These are phyloP conservation scores for Exobasidium cylindrosporum DNA, from an alignment of 1,284 basidiomycete genomes.

Conservation along the genomic window DNA sequence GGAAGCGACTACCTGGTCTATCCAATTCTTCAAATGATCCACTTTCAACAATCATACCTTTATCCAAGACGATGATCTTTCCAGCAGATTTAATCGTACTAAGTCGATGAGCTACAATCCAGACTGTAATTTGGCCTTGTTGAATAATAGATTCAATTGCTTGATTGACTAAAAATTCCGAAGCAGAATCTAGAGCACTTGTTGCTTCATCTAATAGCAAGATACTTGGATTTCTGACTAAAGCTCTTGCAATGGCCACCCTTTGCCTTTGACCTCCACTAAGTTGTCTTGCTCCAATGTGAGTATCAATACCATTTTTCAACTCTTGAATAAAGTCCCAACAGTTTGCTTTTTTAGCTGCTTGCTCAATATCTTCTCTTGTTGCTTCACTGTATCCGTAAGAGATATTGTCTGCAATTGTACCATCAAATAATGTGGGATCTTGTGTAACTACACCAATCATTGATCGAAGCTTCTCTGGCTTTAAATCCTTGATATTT, in stretches of 20 bases:
- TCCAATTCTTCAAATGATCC: conserved; percentile 58
- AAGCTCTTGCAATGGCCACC: conserved; percentile 60
- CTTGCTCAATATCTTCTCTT: conserved; percentile 77
- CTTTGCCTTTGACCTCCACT: conserved; percentile 59
- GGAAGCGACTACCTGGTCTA: conserved; percentile 40
- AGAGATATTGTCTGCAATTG: conserved; percentile 87
- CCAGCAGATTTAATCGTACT: conserved; percentile 59
- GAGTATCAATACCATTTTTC: conserved; percentile 77
- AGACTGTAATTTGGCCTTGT: conserved; percentile 59
- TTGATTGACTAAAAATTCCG: conserved; percentile 58
- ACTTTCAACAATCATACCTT: conserved; percentile 58
- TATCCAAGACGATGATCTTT: conserved; percentile 58
- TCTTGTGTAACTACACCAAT: conserved; percentile 53
- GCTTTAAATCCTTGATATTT: conserved; percentile 81
- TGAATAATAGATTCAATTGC: conserved; percentile 58
- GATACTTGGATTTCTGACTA: conserved; percentile 58
- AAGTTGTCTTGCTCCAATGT: conserved; percentile 56
- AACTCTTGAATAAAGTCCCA: conserved; percentile 84
- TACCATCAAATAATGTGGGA: conserved; percentile 64
- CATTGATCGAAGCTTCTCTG: conserved; percentile 53
- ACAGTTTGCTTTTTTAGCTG: conserved; percentile 86
- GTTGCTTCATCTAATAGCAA: conserved; percentile 55
- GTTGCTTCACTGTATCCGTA: conserved; percentile 75
- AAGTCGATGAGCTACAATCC: conserved; percentile 60
- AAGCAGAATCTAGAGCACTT: conserved; percentile 57